Percentiles rank a stretch among this genome's conserved stretches.
These are phyloP conservation scores for Populus tomentosa DNA, from an alignment of 441 rosid genomes.

Conservation along the genomic window DNA sequence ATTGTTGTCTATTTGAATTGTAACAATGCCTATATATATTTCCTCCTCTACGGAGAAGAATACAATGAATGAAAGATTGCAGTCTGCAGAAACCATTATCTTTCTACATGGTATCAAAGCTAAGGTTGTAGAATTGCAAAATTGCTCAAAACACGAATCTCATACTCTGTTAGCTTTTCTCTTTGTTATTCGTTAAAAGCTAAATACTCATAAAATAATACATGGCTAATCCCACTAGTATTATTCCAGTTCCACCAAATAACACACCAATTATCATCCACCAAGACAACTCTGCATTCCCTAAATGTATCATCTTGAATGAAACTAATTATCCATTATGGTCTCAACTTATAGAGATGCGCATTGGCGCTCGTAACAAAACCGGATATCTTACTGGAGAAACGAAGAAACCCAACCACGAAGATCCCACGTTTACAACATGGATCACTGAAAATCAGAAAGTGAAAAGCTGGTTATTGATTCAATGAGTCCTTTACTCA, in stretches of 20 bases:
- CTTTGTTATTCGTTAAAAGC: no score
- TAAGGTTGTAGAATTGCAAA: no score
- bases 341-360: not conserved
- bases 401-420: not conserved
- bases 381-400: not conserved
- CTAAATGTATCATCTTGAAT: not conserved
- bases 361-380: not conserved
- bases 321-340: constrained; percentile 2
- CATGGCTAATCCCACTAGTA: not conserved
- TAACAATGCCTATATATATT: no score
- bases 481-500: no score
- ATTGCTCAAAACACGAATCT: no score
- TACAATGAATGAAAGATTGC: no score
- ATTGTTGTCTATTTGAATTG: no score
- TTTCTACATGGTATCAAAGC: no score
- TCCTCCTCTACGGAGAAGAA: no score
- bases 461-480: no score
- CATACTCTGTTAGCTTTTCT: no score
- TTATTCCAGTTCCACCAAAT: not conserved
- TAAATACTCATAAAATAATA: not conserved
- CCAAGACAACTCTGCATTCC: not conserved
- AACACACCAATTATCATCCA: not conserved
- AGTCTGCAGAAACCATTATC: no score
- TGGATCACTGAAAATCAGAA: constrained; percentile 6
- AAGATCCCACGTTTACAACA: not conserved